Conservation (phyloP, 78 protist species). For the Polysphondylium violaceum region DNA sequence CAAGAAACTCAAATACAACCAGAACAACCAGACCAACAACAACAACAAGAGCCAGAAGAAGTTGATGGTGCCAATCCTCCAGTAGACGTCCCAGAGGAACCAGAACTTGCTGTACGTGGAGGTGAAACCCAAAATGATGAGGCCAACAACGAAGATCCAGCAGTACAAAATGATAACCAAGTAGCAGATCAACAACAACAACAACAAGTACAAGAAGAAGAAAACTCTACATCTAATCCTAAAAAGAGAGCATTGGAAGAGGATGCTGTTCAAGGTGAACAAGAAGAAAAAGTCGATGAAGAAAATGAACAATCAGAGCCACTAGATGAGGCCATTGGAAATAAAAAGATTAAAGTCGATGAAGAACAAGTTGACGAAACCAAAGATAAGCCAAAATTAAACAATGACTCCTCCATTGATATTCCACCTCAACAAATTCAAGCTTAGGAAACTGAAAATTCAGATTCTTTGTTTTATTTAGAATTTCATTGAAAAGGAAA, state of each 20-base stretch:
- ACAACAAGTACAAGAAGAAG: not conserved
- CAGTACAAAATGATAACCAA: not conserved
- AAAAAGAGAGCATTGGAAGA: not conserved
- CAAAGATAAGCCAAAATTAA: not conserved
- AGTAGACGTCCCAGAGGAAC: not conserved
- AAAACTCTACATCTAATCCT: not conserved
- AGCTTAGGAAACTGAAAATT: not conserved
- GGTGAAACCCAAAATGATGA: not conserved
- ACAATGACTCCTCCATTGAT: not conserved
- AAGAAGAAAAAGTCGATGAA: not conserved
- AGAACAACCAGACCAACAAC: not conserved
- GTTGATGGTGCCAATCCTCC: not conserved
- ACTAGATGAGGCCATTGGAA: not conserved
- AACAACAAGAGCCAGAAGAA: not conserved
- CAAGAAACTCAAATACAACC: too few species aligned
- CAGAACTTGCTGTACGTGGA: not conserved
- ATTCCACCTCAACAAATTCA: slow-evolving; percentile 5
- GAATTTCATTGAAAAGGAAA: not conserved
- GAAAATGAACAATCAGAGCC: not conserved
- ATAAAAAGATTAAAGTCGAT: not conserved
- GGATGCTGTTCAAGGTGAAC: not conserved
- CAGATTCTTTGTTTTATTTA: too few species aligned
- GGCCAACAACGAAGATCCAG: not conserved
- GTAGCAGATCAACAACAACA: not conserved
- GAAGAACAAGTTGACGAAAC: slow-evolving; percentile 31